A percentile compares a stretch with the other conserved stretches of the same genome.
phyloP scores from a whole-genome alignment of 179 eudicot species.

The Amaranthus tricolor region DNA sequence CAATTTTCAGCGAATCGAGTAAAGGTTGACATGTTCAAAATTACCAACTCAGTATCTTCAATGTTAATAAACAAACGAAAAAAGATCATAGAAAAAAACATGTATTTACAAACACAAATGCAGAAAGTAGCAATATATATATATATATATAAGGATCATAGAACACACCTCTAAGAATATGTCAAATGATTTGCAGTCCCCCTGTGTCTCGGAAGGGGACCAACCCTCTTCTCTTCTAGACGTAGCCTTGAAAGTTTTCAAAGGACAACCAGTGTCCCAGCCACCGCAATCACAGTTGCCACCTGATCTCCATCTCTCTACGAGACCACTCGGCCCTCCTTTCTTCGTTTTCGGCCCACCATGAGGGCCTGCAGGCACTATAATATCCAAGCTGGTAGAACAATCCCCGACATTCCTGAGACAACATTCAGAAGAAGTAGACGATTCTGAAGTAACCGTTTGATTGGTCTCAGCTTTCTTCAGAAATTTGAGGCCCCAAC shows the following conservation, averaged over 20 bases:
- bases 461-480: constrained; percentile 38
- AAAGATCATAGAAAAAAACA: too few species aligned
- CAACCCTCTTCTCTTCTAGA: constrained; percentile 33
- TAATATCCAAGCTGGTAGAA: constrained; percentile 49
- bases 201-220: constrained; percentile 29
- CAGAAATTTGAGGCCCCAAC: constrained; percentile 94
- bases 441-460: constrained; percentile 14
- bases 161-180: constrained; percentile 54
- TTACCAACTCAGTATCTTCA: too few species aligned
- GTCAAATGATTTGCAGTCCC: constrained; percentile 55
- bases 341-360: constrained; percentile 56
- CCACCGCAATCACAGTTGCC: constrained; percentile 87
- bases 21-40: too few species aligned
- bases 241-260: constrained; percentile 45
- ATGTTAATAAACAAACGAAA: too few species aligned
- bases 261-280: constrained; percentile 89
- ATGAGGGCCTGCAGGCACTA: constrained; percentile 71
- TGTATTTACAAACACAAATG: too few species aligned
- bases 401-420: constrained; percentile 27
- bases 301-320: constrained; percentile 62
- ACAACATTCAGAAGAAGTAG: constrained; percentile 28
- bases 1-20: too few species aligned
- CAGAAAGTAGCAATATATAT: too few species aligned
- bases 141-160: not conserved
- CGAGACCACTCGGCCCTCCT: constrained; percentile 60